Evolutionary conservation across 179 eudicot genomes (phyloP), one percentile per base, ranked within the genome.

Genomic region (Pouteria campechiana): DNA sequence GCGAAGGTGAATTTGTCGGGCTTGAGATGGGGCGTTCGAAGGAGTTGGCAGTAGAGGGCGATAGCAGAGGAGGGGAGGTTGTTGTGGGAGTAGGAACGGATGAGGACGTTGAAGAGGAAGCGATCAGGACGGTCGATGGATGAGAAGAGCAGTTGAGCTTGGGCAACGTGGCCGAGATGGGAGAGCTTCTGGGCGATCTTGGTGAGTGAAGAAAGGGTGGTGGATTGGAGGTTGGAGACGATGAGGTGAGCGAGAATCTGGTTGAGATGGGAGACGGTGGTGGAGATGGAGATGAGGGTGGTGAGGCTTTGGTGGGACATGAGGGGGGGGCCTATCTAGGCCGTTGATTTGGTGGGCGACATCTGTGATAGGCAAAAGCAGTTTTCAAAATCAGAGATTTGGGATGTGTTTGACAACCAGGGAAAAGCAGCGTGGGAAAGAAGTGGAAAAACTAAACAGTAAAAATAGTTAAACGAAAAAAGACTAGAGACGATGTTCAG

Each of bases 221-320:
- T 40, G 31, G 41, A 35, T 2, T 67, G 68, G 37, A 47, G 40
- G 48, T 64, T 77, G 57, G 48, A 52, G 48, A 79, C 66, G 60
- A 87, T 41, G n/a, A n/a, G n/a, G 54, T 87, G 90, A 17, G 96
- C 79, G 29, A 74, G 94, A 53, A 69, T 79, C 68, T 87, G 86
- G 38, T 52, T 42, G 40, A 87, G 70, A 13, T 63, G 69, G 6
- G 71, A 31, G 41, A 74, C 46, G 1, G 69, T 41, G 18, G 55
- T 50, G 56, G 87, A 50, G 25, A 58, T 64, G 16, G 59, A 57
- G 60, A 87, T 70, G 25, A 72, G 47, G 37, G 12, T 53, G 24
- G n/a, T n/a, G n/a, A n/a, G n/a, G n/a, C n/a, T n/a, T n/a, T n/a
- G n/a, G n/a, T n/a, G n/a, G n/a, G n/a, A n/a, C n/a, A n/a, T n/a